Base-by-base conservation (phyloP, 306 rosid species). In the Lathyrus aphaca region DNA sequence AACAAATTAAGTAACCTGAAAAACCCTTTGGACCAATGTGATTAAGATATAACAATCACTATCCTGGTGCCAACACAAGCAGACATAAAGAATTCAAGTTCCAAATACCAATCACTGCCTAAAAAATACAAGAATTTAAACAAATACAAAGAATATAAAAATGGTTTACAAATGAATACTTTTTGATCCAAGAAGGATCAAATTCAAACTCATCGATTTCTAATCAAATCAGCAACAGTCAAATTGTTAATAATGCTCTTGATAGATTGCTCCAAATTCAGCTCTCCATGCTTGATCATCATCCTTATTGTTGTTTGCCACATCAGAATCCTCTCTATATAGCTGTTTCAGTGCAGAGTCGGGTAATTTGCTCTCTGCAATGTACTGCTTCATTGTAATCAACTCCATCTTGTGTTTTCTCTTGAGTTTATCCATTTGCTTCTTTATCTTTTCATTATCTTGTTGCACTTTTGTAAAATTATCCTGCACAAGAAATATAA, bases 201-300 rank as follows among this genome's bases (percentile, higher is more conserved):
- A 30, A 23, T 43, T 64, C 35, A 42, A 50, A 35, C 61, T 49
- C 38, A 48, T 58, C 27, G 17, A 38, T 37, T 45, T 18, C 39
- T 69, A 50, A 45, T 25, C 16, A 69, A 66, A 66, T 45, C 50
- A 53, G 45, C 60, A 68, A 1, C 25, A 3, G n/a, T 10, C 10
- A 40, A 62, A 58, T 78, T 83, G 88, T 72, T 81, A 94, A 73
- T 84, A 84, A 76, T 89, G 99, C 16, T 95, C 87, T 77, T 88
- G 96, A 79, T 91, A 95, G 71, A 91, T 91, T n/a, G 95, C 97
- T 73, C 97, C 96, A 83, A 91, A 95, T 71, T 95, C 97, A 43
- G 91, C 89, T 79, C 93, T 89, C 97, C 99, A 89, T 17, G 95
- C 88, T 73, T 91, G 96, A 80, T 95, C 95, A 29, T 85, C 94